These are phyloP conservation scores for Xylaria multiplex DNA, from an alignment of 2,329 filamentous ascomycete species.

Conservation along the genomic window DNA sequence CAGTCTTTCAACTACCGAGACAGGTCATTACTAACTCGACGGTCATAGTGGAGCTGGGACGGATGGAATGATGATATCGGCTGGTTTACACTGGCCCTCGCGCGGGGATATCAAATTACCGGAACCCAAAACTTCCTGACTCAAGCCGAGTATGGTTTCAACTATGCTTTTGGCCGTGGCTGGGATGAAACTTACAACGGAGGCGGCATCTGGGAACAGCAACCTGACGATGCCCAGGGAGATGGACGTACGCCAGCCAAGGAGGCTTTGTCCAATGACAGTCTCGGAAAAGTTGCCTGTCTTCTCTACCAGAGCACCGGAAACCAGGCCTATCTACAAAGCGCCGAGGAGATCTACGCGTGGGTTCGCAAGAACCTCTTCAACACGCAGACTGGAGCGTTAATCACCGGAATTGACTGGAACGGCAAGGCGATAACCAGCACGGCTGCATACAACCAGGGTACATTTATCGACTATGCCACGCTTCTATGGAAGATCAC, in stretches of 20 bases:
- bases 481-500: slow-evolving; percentile 7
- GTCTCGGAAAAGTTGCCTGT: slow-evolving; percentile 11
- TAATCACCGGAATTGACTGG: neutral
- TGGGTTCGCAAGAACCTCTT: slow-evolving; percentile 3
- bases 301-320: slow-evolving; percentile 10
- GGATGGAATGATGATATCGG: slow-evolving; percentile 20
- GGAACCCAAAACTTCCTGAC: slow-evolving; percentile 10
- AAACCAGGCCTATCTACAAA: neutral
- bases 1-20: neutral
- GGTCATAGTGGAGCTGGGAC: slow-evolving; percentile 10
- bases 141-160: slow-evolving; percentile 1
- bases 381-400: neutral
- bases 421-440: neutral
- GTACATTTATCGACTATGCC: slow-evolving; percentile 11
- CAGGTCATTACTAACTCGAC: neutral
- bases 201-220: slow-evolving; percentile 16
- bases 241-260: slow-evolving; percentile 2
- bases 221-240: slow-evolving; percentile 4
- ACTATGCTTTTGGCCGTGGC: slow-evolving; percentile 19
- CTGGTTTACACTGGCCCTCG: slow-evolving; percentile 16
- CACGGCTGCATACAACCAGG: slow-evolving; percentile 7
- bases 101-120: slow-evolving; percentile 10
- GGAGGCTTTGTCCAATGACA: slow-evolving; percentile 12
- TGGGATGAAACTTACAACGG: slow-evolving; percentile 6
- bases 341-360: neutral